Percentiles rank a stretch among this genome's conserved stretches.
phyloP scores from a whole-genome alignment of 73 alveolate species.

The Paramecium tetraurelia region DNA sequence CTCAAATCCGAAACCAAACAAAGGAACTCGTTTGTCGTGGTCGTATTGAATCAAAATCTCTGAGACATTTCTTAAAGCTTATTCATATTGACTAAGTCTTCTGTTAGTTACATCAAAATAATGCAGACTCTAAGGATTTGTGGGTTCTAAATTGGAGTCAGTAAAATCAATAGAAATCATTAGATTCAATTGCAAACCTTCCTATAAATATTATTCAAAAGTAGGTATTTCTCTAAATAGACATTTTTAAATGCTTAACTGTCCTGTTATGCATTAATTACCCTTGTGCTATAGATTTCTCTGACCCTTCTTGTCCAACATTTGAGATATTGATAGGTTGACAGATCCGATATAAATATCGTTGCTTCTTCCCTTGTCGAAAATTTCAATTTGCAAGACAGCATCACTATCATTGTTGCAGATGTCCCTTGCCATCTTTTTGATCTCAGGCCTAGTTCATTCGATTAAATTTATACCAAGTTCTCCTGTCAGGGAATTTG shows the following conservation, averaged over 20 bases:
- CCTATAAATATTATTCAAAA: constrained; percentile 78
- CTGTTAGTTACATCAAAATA: constrained; percentile 58
- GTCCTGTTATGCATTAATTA: not conserved
- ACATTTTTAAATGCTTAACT: not conserved
- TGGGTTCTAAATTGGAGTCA: constrained; percentile 74
- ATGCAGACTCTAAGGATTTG: constrained; percentile 65
- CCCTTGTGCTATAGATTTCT: not conserved
- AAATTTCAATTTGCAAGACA: not conserved
- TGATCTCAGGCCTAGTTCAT: not conserved
- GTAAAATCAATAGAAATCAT: constrained; percentile 84
- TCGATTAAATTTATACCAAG: not conserved
- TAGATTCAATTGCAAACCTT: constrained; percentile 76
- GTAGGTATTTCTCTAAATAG: constrained; percentile 6
- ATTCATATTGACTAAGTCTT: constrained; percentile 71
- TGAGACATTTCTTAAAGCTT: constrained; percentile 71
- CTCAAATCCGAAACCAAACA: constrained; percentile 81
- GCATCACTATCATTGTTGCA: not conserved
- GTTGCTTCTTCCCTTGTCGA: not conserved
- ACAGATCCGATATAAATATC: not conserved
- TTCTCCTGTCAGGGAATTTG: not conserved
- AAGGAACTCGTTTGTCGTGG: constrained; percentile 79
- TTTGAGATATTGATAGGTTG: not conserved
- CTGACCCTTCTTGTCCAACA: not conserved
- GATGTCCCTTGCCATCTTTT: not conserved
- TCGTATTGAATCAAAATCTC: constrained; percentile 78